A percentile compares a stretch with the other conserved stretches of the same genome.
Conservation (phyloP, 352 stramenopile genomes). For the Peronospora destructor region DNA sequence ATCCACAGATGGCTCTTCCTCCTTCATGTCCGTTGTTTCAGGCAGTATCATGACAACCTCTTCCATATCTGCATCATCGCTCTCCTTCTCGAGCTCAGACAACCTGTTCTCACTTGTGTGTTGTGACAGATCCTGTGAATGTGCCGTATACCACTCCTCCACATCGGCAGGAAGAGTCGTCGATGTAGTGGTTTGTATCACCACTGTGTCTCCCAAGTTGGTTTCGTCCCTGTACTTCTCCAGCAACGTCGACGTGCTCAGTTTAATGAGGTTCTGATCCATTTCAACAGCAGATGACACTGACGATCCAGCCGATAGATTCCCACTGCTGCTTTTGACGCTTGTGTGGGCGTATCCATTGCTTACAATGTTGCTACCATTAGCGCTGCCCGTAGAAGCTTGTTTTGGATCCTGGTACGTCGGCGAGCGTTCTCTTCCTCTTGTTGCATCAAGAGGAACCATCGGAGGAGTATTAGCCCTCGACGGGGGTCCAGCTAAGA, state of each 20-base stretch:
- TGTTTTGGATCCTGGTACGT: slow-evolving; percentile 21
- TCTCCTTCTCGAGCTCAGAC: slow-evolving; percentile 7
- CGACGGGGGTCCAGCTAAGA: slow-evolving; percentile 4
- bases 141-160: slow-evolving; percentile 29
- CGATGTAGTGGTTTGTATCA: slow-evolving; percentile 21
- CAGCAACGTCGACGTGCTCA: slow-evolving; percentile 27
- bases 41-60: neutral
- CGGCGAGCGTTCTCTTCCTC: slow-evolving; percentile 5
- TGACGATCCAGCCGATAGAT: slow-evolving; percentile 14
- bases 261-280: slow-evolving; percentile 15
- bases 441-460: neutral
- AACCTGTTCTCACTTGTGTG: slow-evolving; percentile 6
- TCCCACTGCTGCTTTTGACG: slow-evolving; percentile 20
- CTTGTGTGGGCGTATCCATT: slow-evolving; percentile 7
- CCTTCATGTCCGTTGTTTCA: slow-evolving; percentile 6
- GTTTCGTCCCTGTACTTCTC: slow-evolving; percentile 28
- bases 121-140: slow-evolving; percentile 15
- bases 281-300: slow-evolving; percentile 6
- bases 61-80: slow-evolving; percentile 12
- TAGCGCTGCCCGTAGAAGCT: slow-evolving; percentile 7
- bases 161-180: slow-evolving; percentile 17
- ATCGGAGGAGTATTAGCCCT: slow-evolving; percentile 6
- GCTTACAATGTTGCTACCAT: slow-evolving; percentile 9
- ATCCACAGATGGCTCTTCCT: slow-evolving; percentile 5
- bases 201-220: slow-evolving; percentile 18